Evolutionary conservation across 2,329 filamentous ascomycete species (phyloP).

Genomic region (Penicillium glabrum): DNA sequence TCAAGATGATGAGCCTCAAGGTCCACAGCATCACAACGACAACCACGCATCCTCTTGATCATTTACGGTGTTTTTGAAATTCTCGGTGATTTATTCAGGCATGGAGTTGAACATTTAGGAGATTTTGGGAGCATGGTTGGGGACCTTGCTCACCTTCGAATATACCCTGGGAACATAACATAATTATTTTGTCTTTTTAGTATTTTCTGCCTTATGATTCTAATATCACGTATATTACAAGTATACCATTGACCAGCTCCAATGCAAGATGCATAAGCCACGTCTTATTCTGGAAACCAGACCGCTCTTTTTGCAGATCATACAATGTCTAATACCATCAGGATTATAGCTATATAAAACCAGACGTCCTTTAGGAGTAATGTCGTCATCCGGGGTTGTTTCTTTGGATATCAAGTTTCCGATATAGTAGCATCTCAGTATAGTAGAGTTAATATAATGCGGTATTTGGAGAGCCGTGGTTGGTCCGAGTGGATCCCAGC

Average conservation of each 20-base stretch:
- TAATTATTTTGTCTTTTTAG: neutral
- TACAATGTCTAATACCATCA: neutral
- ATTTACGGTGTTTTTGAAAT: neutral
- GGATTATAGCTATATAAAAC: neutral
- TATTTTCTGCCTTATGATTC: neutral
- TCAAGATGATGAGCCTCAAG: neutral
- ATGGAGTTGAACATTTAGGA: constrained; percentile 5
- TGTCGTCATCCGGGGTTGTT: no score
- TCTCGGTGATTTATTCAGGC: neutral
- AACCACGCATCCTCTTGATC: neutral
- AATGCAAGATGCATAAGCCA: neutral
- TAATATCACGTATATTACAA: neutral
- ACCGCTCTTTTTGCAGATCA: neutral
- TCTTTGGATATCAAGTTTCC: no score
- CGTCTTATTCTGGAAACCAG: neutral
- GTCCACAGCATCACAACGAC: neutral
- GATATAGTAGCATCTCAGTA: no score
- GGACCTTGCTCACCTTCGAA: neutral
- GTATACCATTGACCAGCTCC: neutral
- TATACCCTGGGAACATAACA: constrained; percentile 7
- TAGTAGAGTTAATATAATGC: no score
- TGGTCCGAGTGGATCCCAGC: constrained; percentile 12
- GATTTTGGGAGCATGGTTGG: constrained; percentile 1
- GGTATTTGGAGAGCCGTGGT: neutral
- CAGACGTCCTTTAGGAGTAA: no score